Base-by-base conservation (phyloP, 495 filamentous ascomycete genomes). In the Mycothermus thermophilus region DNA sequence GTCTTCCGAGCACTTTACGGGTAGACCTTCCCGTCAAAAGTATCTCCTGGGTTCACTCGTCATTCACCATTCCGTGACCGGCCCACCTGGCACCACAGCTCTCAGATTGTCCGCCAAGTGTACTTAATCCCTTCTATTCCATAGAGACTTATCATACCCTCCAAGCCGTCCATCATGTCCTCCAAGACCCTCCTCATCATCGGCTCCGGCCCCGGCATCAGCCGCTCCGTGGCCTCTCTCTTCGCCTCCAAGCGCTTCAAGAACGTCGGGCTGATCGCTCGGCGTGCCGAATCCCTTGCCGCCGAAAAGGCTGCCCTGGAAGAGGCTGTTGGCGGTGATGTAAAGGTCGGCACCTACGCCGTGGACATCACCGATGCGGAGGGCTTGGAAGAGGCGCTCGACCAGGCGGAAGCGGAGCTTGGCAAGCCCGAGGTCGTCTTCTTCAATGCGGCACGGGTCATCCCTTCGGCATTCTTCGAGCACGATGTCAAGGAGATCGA, bases 131-230 rank as follows among this genome's bases (percentile, higher is more conserved):
- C n/a, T n/a, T n/a, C n/a, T n/a, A n/a, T n/a, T n/a, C n/a, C n/a
- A n/a, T n/a, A n/a, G n/a, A n/a, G n/a, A n/a, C n/a, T n/a, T n/a
- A n/a, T n/a, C n/a, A n/a, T n/a, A n/a, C n/a, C n/a, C n/a, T n/a
- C 10, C 22, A 19, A 3, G 25, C 20, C 25, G 2, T 8, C 36
- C 12, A 34, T 15, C 24, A 42, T 37, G 34, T 7, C 27, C 0
- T 30, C 32, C 3, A 44, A 29, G 11, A 43, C 46, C 16, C 34
- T 59, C 22, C 32, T 59, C 12, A 41, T 64, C 20, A 48, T 66
- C 37, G 62, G 62, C 36, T 49, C 55, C 11, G 62, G 60, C 7
- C 56, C 60, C 2, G 60, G 62, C 23, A 62, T 66, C 30, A 59
- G 59, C 21, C 44, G 49, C 28, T 35, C 52, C 23, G 45, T 54